Evolutionary conservation across 1,139 yeast species (phyloP).

Genomic region (Tardiomyces blankii): DNA sequence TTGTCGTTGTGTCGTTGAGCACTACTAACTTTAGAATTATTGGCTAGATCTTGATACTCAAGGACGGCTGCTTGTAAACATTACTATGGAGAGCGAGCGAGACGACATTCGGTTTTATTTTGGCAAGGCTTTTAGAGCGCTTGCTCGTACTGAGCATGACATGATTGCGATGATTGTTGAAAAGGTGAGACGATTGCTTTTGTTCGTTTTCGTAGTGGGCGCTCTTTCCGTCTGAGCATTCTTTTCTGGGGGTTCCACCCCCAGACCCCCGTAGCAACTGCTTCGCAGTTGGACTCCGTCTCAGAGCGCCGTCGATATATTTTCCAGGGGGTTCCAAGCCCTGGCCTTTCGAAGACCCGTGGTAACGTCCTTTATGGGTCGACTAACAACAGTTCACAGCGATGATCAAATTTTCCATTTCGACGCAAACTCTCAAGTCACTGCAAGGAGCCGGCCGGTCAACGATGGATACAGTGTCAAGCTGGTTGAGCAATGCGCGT

Average conservation of each 20-base stretch:
- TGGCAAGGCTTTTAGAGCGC: conserved; percentile 62
- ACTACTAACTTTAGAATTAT: conserved; percentile 27
- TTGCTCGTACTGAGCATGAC: conserved; percentile 51
- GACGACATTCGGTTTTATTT: conserved; percentile 68
- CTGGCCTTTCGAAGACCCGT: no score
- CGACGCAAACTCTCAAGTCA: conserved; percentile 23
- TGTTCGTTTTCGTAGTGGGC: conserved; percentile 10
- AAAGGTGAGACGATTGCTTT: conserved; percentile 33
- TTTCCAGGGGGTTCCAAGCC: no score
- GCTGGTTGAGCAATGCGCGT: conserved; percentile 37
- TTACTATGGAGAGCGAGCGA: conserved; percentile 69
- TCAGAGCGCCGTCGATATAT: no score
- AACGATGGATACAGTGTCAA: conserved; percentile 41
- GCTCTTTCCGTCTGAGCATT: neutral
- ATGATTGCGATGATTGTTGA: conserved; percentile 57
- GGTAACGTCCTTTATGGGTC: no score
- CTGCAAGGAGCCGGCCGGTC: conserved; percentile 19
- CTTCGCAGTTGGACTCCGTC: no score
- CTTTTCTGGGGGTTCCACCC: no score
- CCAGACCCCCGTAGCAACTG: no score
- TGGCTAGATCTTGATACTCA: conserved; percentile 56
- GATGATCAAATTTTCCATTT: conserved; percentile 35
- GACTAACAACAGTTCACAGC: conserved; percentile 25
- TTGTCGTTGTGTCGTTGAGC: neutral
- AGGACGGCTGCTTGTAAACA: conserved; percentile 51